A percentile compares a stretch with the other conserved stretches of the same genome.
These are phyloP conservation scores for Epithemia pelagica DNA, from an alignment of 108 stramenopile genomes.

Conservation along the genomic window DNA sequence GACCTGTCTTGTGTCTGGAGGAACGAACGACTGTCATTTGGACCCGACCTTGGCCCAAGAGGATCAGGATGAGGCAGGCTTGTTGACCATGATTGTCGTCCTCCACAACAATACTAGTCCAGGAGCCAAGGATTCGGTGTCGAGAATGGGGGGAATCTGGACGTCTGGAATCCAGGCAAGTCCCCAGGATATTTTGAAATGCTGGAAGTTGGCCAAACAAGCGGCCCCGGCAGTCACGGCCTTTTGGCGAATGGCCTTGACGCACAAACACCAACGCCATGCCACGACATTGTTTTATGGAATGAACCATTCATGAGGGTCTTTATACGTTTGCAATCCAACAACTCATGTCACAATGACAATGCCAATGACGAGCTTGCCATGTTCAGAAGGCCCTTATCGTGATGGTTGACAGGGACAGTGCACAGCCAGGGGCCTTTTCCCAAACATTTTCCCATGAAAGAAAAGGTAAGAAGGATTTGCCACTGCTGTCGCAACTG, in stretches of 20 bases:
- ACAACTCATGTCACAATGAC: too few species aligned
- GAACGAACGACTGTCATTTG: constrained; percentile 13
- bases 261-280: constrained; percentile 64
- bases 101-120: neutral
- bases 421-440: too few species aligned
- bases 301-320: too few species aligned
- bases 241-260: constrained; percentile 73
- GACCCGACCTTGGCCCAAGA: constrained; percentile 40
- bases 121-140: too few species aligned
- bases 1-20: constrained; percentile 43
- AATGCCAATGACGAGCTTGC: too few species aligned
- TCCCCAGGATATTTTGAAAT: constrained; percentile 8
- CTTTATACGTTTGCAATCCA: too few species aligned
- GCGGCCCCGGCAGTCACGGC: constrained; percentile 60
- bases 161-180: constrained; percentile 8
- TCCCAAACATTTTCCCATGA: too few species aligned
- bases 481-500: too few species aligned
- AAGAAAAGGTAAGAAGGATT: too few species aligned
- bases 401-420: too few species aligned
- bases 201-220: constrained; percentile 23
- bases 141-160: neutral
- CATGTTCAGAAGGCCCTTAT: too few species aligned
- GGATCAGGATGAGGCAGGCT: neutral
- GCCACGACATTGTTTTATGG: constrained; percentile 44
- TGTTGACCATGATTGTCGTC: neutral